phyloP scores from a whole-genome alignment of 495 filamentous ascomycete genomes.

The Letharia lupina region DNA sequence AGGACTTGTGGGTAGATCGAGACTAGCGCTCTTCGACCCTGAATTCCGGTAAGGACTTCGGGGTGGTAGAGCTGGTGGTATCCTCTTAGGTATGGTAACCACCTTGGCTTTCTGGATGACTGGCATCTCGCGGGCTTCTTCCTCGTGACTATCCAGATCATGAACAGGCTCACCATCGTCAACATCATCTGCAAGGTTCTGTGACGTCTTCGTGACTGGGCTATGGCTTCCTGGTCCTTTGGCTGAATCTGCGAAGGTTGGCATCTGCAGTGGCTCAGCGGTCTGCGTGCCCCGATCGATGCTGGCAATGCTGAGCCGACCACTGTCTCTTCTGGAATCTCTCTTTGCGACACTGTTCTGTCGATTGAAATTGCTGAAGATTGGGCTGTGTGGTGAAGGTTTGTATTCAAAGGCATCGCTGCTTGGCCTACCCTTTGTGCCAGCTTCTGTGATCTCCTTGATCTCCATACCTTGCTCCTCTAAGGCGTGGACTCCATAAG shows the following conservation, averaged over 20 bases:
- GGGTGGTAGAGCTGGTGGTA: slow-evolving; percentile 55
- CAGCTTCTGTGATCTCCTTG: slow-evolving; percentile 55
- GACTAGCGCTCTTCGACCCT: neutral
- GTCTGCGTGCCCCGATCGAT: slow-evolving; percentile 52
- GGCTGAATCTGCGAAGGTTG: slow-evolving; percentile 30
- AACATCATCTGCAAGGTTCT: slow-evolving; percentile 32
- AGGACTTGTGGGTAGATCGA: slow-evolving; percentile 22
- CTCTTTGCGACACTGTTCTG: slow-evolving; percentile 47
- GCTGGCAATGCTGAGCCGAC: slow-evolving; percentile 53
- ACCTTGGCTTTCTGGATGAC: slow-evolving; percentile 54
- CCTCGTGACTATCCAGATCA: slow-evolving; percentile 30
- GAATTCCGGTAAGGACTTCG: slow-evolving; percentile 45
- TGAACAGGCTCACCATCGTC: slow-evolving; percentile 24
- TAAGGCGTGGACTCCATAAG: slow-evolving; percentile 77
- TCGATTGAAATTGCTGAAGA: slow-evolving; percentile 55
- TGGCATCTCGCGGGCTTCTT: slow-evolving; percentile 36
- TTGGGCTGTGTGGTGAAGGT: slow-evolving; percentile 65
- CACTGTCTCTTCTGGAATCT: slow-evolving; percentile 44
- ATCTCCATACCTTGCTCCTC: slow-evolving; percentile 80
- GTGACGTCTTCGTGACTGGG: slow-evolving; percentile 32
- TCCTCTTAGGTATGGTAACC: slow-evolving; percentile 64
- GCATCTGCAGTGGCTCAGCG: slow-evolving; percentile 46
- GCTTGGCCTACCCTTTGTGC: slow-evolving; percentile 56
- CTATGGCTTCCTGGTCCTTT: slow-evolving; percentile 32
- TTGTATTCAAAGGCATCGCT: slow-evolving; percentile 73